phyloP scores from a whole-genome alignment of 140 eudicot species.

The Bidens hawaiensis region DNA sequence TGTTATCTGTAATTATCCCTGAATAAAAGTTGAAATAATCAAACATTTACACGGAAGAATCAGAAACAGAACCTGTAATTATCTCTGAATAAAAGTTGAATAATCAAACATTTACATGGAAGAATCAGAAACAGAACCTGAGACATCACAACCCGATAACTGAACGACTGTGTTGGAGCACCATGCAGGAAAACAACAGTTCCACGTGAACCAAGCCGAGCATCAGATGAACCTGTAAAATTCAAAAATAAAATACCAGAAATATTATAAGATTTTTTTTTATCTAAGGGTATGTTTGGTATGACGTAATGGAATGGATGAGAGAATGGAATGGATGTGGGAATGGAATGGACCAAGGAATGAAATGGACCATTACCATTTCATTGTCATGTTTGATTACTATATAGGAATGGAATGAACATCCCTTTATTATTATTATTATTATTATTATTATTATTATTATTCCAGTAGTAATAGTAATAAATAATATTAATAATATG shows the following conservation, averaged over 20 bases:
- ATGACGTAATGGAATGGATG: too few species aligned
- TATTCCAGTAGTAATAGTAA: too few species aligned
- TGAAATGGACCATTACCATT: too few species aligned
- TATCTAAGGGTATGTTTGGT: too few species aligned
- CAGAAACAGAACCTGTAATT: conserved; percentile 13
- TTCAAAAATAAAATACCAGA: conserved; percentile 5
- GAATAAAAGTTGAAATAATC: background rate
- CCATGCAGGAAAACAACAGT: conserved; percentile 92
- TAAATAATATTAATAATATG: too few species aligned
- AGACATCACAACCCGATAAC: conserved; percentile 97
- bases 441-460: too few species aligned
- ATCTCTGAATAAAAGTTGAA: background rate
- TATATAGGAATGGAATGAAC: too few species aligned
- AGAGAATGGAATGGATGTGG: too few species aligned
- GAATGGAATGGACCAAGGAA: too few species aligned
- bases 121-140: conserved; percentile 45
- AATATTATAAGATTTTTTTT: background rate
- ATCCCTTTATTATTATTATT: too few species aligned
- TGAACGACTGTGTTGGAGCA: conserved; percentile 96
- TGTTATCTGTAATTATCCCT: background rate
- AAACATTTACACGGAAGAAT: conserved; percentile 6
- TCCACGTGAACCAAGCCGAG: conserved; percentile 87
- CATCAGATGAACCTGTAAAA: conserved; percentile 63
- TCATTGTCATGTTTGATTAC: too few species aligned
- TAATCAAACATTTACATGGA: background rate